Percentiles rank a stretch among this genome's conserved stretches.
phyloP scores from a whole-genome alignment of 805 yeast species.

The Clavispora phyllophila region DNA sequence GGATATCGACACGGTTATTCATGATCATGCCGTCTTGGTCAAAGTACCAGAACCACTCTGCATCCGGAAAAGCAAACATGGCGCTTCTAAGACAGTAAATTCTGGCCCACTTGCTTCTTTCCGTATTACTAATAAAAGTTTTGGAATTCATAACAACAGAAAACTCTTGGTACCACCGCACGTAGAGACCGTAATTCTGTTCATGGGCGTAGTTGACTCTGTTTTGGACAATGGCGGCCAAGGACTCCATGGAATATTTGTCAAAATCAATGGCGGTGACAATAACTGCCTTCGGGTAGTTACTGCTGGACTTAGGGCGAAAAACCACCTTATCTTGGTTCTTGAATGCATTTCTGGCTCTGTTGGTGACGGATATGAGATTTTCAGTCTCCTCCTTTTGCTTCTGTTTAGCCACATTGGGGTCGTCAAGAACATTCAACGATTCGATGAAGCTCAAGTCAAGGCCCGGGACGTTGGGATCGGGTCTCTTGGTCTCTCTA shows the following conservation, averaged over 20 bases:
- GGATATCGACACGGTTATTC: conserved; percentile 59
- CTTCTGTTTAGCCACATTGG: conserved; percentile 28
- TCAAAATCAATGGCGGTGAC: conserved; percentile 80
- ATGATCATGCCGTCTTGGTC: conserved; percentile 75
- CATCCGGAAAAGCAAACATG: conserved; percentile 86
- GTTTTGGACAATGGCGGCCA: conserved; percentile 73
- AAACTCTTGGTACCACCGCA: conserved; percentile 84
- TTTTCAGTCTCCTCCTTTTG: conserved; percentile 45
- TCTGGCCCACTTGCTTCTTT: conserved; percentile 58
- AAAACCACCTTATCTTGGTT: conserved; percentile 60
- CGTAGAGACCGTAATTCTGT: conserved; percentile 77
- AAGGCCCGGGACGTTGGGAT: conserved; percentile 36
- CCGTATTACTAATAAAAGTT: conserved; percentile 36
- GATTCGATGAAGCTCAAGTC: conserved; percentile 33
- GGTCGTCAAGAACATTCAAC: conserved; percentile 41
- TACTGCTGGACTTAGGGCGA: conserved; percentile 27
- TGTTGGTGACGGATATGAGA: conserved; percentile 35
- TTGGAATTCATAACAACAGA: conserved; percentile 48
- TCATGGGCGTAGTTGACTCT: conserved; percentile 82
- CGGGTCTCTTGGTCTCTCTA: conserved; percentile 42
- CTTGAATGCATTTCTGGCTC: conserved; percentile 54
- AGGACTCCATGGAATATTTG: conserved; percentile 50
- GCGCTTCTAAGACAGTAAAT: conserved; percentile 72
- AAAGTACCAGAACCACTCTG: conserved; percentile 87
- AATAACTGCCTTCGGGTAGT: conserved; percentile 62